Base-by-base conservation (phyloP, 768 basidiomycete species). In the Neoboletus brunneissimus region DNA sequence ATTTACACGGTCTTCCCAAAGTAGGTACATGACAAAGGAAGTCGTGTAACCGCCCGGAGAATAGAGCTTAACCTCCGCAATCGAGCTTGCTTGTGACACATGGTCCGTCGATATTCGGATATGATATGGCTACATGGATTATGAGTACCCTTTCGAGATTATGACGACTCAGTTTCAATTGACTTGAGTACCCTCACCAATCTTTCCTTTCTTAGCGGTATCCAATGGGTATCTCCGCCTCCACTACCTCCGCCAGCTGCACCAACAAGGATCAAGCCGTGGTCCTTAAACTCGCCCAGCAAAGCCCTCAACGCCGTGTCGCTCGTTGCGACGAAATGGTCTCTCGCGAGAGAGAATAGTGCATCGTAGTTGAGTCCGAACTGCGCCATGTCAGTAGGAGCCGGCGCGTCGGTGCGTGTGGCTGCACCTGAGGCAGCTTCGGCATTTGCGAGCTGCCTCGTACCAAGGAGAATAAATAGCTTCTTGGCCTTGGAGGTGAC, bases 201-300 rank as follows among this genome's bases (percentile, higher is more conserved):
- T 62, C 87, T 79, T 65, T 94, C 91, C 70, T 86, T 88, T 59
- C 89, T 78, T 63, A 98, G 64, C 2, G 92, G 91, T 62, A 97
- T 91, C 94, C 94, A 97, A 42, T 94, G 73, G 66, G 84, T 78
- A 72, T 92, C 67, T 23, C 57, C 85, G 49, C 75, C 66, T 52
- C 79, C 78, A 34, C 79, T 70, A 57, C 79, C 64, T 40, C 74
- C 72, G 55, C 76, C 69, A 62, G 76, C 76, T 3, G 68, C 68
- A 27, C 76, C 73, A 25, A 62, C 18, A 40, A 91, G 76, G n/a
- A 98, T 84, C 67, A 98, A 68, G 3, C 84, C 85, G 61, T 99
- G 97, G 70, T 98, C 97, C 64, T 83, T 81, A 71, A 95, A 98
- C 72, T 98, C 97, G 13, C 86, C 86, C 50, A 98, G 74, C 34